Evolutionary conservation across 2,329 filamentous ascomycete species (phyloP).

Genomic region (Fusarium sp.): DNA sequence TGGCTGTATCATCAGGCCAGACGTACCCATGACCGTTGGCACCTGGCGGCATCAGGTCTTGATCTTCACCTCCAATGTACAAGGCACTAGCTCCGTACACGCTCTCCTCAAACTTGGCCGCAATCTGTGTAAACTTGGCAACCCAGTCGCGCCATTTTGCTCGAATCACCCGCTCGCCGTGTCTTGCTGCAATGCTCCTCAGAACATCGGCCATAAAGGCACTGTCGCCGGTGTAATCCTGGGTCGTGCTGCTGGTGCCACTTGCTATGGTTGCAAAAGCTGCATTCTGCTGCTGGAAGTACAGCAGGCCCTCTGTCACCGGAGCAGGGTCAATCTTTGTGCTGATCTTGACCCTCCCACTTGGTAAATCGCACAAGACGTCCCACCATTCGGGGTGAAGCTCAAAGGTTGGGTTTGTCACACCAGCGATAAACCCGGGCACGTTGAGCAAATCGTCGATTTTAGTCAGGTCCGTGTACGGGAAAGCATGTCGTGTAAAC

Average conservation of each 20-base stretch:
- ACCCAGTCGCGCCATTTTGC: slow-evolving; percentile 96
- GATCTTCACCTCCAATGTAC: slow-evolving; percentile 81
- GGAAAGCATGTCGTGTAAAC: slow-evolving; percentile 95
- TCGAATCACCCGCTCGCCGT: slow-evolving; percentile 88
- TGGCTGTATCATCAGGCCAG: slow-evolving; percentile 84
- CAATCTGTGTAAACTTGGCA: slow-evolving; percentile 89
- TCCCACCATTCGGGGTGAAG: slow-evolving; percentile 99
- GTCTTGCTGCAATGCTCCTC: slow-evolving; percentile 82
- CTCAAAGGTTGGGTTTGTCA: slow-evolving; percentile 96
- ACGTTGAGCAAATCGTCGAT: slow-evolving; percentile 96
- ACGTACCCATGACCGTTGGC: slow-evolving; percentile 91
- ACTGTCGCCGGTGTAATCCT: slow-evolving; percentile 84
- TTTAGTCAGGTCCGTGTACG: slow-evolving; percentile 97
- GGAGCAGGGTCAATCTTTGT: slow-evolving; percentile 83
- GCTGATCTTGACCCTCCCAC: slow-evolving; percentile 93
- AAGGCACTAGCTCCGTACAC: slow-evolving; percentile 94
- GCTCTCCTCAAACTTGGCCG: slow-evolving; percentile 92
- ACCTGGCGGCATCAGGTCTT: slow-evolving; percentile 64
- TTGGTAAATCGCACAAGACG: slow-evolving; percentile 89
- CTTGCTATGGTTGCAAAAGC: slow-evolving; percentile 60
- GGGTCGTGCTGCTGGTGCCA: slow-evolving; percentile 52
- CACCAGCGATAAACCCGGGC: slow-evolving; percentile 95
- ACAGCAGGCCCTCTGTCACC: slow-evolving; percentile 83
- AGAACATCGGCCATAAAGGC: slow-evolving; percentile 89
- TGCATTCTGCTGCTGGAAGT: slow-evolving; percentile 84